Base-by-base conservation (phyloP, 768 basidiomycete genomes). In the Phallus indusiatus region DNA sequence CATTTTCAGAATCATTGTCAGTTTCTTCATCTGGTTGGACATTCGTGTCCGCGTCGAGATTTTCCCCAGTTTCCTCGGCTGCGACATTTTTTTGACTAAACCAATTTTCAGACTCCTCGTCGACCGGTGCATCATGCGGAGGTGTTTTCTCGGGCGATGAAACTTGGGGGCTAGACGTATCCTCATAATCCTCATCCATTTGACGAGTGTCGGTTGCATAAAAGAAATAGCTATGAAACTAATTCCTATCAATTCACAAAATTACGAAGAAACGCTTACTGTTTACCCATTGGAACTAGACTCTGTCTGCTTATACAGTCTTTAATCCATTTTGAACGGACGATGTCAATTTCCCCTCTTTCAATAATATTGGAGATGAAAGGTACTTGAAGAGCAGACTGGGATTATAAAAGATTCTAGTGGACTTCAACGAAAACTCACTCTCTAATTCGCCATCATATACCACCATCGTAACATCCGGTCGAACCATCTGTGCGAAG, bases 261-360 rank as follows among this genome's bases (percentile, higher is more conserved):
- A 0, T 22, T 35, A 16, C 24, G 16, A 33, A 56, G 61, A 51
- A 10, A n/a, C 60, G 7, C 66, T 53, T 65, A 93, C 92, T 81
- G 86, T 71, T 85, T 84, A 42, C 70, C 76, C 60, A 94, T 72
- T 0, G 90, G 85, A 24, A 82, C 70, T 18, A 76, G 73, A 59
- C 79, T 73, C 11, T 77, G 79, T 28, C 74, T 72, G 5, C 77
- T 74, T n/a, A 94, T 76, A 21, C 86, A 94, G 66, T 93, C 89
- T 37, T 76, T 67, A 56, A 98, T 75, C 93, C 94, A 98, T 28
- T 79, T 72, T 0, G 94, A 90, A 57, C 79, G 84, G 60, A 95
- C 73, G 53, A 95, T 82, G 62, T 91, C 86, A 57, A 83, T 74
- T 0, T 76, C 74, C 3, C 78, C 85, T 65, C 88, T 90, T 59